Evolutionary conservation across 805 yeast genomes (phyloP).

Genomic region (Hanseniaspora hatyaiensis): DNA sequence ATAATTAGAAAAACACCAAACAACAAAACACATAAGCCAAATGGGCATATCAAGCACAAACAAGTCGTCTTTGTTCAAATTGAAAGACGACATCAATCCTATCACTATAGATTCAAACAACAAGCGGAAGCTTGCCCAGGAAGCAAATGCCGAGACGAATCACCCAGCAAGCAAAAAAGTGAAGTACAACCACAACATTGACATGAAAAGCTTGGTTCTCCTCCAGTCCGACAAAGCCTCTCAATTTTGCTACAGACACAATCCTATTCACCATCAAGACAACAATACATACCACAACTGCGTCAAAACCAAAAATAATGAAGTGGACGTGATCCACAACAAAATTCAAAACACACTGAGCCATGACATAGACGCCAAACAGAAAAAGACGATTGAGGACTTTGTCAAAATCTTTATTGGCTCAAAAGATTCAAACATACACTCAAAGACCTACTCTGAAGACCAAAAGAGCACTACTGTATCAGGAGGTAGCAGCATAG

Average conservation of each 20-base stretch:
- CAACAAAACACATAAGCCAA: background rate
- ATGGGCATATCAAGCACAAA: background rate
- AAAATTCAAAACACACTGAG: background rate
- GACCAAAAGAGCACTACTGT: background rate
- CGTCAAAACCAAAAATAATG: background rate
- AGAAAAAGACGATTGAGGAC: slow-evolving; percentile 6
- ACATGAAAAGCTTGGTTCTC: slow-evolving; percentile 11
- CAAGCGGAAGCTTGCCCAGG: background rate
- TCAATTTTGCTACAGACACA: slow-evolving; percentile 80
- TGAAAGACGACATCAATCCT: too few relatives aligned
- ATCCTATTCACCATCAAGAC: slow-evolving; percentile 65
- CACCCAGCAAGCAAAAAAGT: background rate
- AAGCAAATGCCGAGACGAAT: too few relatives aligned
- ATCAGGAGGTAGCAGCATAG: background rate
- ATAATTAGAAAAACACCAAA: background rate
- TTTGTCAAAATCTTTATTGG: slow-evolving; percentile 3
- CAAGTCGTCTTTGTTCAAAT: background rate
- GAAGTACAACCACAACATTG: slow-evolving; percentile 1
- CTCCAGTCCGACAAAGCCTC: slow-evolving; percentile 41
- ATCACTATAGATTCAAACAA: background rate
- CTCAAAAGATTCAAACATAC: slow-evolving; percentile 2
- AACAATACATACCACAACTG: slow-evolving; percentile 19
- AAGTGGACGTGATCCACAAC: background rate
- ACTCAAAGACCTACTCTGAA: slow-evolving; percentile 3
- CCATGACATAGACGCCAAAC: background rate